Percentiles rank a stretch among this genome's conserved stretches.
Conservation (phyloP, 179 eudicot genomes). For the Silene vulgaris region DNA sequence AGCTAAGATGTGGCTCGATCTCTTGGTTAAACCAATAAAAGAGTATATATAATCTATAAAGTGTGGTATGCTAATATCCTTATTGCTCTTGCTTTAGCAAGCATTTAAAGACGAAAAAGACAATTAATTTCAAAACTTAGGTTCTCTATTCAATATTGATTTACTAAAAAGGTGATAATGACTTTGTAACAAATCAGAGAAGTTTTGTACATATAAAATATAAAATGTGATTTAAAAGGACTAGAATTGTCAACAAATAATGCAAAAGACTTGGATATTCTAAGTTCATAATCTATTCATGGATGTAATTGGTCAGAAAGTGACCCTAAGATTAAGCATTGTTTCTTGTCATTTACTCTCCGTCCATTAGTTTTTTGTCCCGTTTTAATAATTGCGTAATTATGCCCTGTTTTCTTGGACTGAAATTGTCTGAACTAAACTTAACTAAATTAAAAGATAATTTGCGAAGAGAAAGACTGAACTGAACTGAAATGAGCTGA, state of each 20-base stretch:
- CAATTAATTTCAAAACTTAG: no score
- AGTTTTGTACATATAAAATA: conserved; percentile 12
- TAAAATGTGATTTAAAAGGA: conserved; percentile 10
- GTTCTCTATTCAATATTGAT: no score
- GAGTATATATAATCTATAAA: no score
- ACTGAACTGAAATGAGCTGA: no score
- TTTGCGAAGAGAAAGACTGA: no score
- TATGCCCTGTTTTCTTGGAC: no score
- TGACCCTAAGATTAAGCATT: conserved; percentile 12
- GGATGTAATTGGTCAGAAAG: conserved; percentile 16
- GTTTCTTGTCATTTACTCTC: not conserved
- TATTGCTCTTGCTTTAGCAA: conserved; percentile 21
- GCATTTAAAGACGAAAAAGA: not conserved
- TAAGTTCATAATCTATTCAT: conserved; percentile 2
- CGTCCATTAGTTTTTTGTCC: not conserved
- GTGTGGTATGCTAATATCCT: no score
- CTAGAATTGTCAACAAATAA: conserved; percentile 8
- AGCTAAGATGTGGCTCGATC: conserved; percentile 2
- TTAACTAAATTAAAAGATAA: no score
- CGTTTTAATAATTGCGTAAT: not conserved
- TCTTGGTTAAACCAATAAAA: no score
- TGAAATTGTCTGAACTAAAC: no score
- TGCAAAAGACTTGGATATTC: not conserved
- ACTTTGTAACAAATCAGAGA: not conserved
- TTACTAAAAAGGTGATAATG: not conserved